phyloP scores from a whole-genome alignment of 2,329 filamentous ascomycete genomes.

The Pyrenochaeta sp. region DNA sequence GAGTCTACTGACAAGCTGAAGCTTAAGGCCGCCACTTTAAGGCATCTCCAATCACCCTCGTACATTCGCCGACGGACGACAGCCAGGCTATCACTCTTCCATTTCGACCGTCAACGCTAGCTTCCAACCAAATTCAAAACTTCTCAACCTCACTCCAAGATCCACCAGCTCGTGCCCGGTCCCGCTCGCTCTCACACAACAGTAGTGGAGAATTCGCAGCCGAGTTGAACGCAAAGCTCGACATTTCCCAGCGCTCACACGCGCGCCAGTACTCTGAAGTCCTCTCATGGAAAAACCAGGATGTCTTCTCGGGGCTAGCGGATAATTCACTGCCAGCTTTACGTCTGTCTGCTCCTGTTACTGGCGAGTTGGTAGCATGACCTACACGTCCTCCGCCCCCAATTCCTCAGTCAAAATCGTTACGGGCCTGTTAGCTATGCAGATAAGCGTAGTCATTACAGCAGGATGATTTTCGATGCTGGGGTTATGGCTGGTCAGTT shows the following conservation, averaged over 20 bases:
- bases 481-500: background rate
- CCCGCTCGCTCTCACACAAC: conserved; percentile 1
- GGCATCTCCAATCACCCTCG: background rate
- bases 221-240: background rate
- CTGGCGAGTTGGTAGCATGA: background rate
- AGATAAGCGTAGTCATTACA: background rate
- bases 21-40: conserved; percentile 5
- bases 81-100: background rate
- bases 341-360: background rate
- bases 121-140: background rate
- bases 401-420: background rate
- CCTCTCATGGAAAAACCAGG: conserved; percentile 13
- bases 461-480: conserved; percentile 9
- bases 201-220: background rate
- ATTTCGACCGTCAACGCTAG: background rate
- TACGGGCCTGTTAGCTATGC: background rate
- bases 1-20: conserved; percentile 16
- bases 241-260: background rate
- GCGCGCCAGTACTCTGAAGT: conserved; percentile 5
- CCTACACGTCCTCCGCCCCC: background rate
- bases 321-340: background rate
- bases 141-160: background rate
- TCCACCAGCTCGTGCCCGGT: background rate
- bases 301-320: conserved; percentile 8
- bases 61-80: background rate